These are phyloP conservation scores for Rhizopus microsporus DNA, from an alignment of 371 early-diverging fungal genomes.

Conservation along the genomic window DNA sequence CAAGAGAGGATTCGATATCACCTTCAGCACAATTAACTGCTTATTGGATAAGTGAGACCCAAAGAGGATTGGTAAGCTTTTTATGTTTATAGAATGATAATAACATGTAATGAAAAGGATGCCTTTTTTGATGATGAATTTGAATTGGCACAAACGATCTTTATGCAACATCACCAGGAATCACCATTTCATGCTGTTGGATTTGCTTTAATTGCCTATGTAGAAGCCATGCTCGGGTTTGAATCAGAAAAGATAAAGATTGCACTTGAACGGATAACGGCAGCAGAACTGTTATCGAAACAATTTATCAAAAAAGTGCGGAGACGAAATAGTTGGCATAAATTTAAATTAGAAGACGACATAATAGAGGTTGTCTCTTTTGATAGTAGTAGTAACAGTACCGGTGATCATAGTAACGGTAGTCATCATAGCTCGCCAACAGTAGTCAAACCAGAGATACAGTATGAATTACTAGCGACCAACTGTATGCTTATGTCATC, in stretches of 20 bases:
- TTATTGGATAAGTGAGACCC: conserved; percentile 48
- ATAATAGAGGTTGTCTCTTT: conserved; percentile 4
- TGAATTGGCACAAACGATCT: conserved; percentile 40
- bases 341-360: conserved; percentile 2
- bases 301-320: conserved; percentile 36
- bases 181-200: conserved; percentile 57
- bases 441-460: conserved; percentile 20
- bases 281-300: conserved; percentile 37
- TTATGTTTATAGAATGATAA: not conserved
- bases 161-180: conserved; percentile 38
- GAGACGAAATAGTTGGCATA: conserved; percentile 23
- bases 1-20: conserved; percentile 27
- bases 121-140: conserved; percentile 52
- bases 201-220: conserved; percentile 49
- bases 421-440: not conserved
- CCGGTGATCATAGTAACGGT: too few species aligned
- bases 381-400: not conserved
- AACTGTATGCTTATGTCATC: conserved; percentile 53
- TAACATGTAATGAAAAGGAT: conserved; percentile 23
- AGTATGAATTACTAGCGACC: conserved; percentile 43
- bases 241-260: conserved; percentile 40
- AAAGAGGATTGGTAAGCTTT: conserved; percentile 45
- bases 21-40: conserved; percentile 37
- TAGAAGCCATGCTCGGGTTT: conserved; percentile 52
- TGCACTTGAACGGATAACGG: conserved; percentile 43